phyloP scores from a whole-genome alignment of 106 monocot species.

The Dioscorea dumetorum region DNA sequence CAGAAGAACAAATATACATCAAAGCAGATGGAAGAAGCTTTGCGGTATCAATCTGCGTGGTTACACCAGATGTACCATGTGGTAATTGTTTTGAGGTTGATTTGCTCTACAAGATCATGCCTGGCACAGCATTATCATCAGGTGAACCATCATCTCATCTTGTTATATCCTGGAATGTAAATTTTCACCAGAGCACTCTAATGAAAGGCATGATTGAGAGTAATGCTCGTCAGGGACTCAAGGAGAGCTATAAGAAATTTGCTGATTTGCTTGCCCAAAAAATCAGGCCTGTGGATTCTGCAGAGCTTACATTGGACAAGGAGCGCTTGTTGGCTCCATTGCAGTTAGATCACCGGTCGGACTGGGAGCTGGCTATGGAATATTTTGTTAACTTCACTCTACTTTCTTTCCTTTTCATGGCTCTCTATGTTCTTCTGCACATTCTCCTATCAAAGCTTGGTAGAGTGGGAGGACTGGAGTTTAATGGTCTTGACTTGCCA shows the following conservation, averaged over 20 bases:
- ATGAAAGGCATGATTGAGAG: slow-evolving; percentile 66
- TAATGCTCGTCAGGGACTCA: slow-evolving; percentile 41
- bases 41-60: slow-evolving; percentile 37
- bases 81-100: slow-evolving; percentile 56
- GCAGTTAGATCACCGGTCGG: slow-evolving; percentile 35
- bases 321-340: slow-evolving; percentile 42
- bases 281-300: slow-evolving; percentile 17
- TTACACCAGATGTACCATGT: slow-evolving; percentile 67
- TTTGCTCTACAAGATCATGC: slow-evolving; percentile 50
- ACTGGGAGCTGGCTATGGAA: slow-evolving; percentile 35
- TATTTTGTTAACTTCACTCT: slow-evolving; percentile 63
- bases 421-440: slow-evolving; percentile 39
- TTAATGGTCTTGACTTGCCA: slow-evolving; percentile 64
- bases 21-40: slow-evolving; percentile 61
- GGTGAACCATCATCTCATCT: slow-evolving; percentile 39
- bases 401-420: slow-evolving; percentile 30
- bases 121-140: slow-evolving; percentile 21
- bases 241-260: slow-evolving; percentile 51
- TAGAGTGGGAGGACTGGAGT: slow-evolving; percentile 38
- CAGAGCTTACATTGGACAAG: slow-evolving; percentile 27
- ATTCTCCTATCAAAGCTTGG: slow-evolving; percentile 33
- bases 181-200: slow-evolving; percentile 59
- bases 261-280: slow-evolving; percentile 35
- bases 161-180: slow-evolving; percentile 47
- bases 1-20: slow-evolving; percentile 58